A percentile compares a stretch with the other conserved stretches of the same genome.
Evolutionary conservation across 257 asterid species (phyloP).

Genomic region (Solanum chmielewskii): DNA sequence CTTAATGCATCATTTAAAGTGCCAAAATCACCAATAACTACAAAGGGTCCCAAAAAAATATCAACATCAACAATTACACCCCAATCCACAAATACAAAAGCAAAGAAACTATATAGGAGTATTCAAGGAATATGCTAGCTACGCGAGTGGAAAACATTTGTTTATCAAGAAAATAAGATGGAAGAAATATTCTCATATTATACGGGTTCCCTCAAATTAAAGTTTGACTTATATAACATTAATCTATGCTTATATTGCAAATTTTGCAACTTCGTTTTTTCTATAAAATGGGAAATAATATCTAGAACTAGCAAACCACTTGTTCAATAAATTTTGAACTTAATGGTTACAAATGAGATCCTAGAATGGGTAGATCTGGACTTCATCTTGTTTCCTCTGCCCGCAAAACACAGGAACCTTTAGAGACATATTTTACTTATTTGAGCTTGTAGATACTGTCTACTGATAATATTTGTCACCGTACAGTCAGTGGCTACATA

Average conservation of each 20-base stretch:
- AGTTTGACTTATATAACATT: not conserved
- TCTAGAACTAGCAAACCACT: not conserved
- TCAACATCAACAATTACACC: not conserved
- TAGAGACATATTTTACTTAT: not conserved
- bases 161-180: not conserved
- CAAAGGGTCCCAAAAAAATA: not conserved
- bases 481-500: conserved; percentile 90
- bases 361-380: not conserved
- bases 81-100: not conserved
- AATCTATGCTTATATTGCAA: not conserved
- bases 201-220: not conserved
- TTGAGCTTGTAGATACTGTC: not conserved
- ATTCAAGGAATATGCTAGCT: not conserved
- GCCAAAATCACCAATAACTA: not conserved
- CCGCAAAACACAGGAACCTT: not conserved
- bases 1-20: no score
- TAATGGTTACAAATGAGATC: not conserved
- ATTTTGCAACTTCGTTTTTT: not conserved
- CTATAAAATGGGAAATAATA: not conserved
- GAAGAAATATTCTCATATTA: not conserved
- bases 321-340: not conserved
- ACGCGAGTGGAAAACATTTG: not conserved
- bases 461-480: not conserved
- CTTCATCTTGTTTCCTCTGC: not conserved
- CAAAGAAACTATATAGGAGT: not conserved